Conservation (phyloP, 2,329 filamentous ascomycete genomes). For the Juglanconis oblonga region DNA sequence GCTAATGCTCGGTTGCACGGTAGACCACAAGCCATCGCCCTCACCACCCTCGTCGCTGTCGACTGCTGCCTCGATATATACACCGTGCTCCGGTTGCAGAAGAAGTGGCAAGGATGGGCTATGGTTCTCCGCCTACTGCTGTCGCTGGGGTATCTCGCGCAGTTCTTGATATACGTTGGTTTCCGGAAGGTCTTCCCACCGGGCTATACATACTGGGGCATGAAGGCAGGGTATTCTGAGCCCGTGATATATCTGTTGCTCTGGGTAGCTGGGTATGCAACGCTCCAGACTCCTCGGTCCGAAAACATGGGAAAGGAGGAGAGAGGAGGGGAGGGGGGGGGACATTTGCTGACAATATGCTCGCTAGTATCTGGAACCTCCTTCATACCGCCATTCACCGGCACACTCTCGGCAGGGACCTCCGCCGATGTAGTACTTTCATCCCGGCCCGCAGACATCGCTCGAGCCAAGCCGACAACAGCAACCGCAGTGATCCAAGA, state of each 20-base stretch:
- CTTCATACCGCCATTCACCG: slow-evolving; percentile 10
- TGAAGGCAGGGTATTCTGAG: slow-evolving; percentile 27
- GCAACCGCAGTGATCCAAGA: neutral
- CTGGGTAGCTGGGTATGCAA: slow-evolving; percentile 33
- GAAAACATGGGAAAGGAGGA: too few relatives aligned
- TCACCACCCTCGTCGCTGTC: slow-evolving; percentile 29
- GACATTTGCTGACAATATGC: neutral
- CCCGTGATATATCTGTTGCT: slow-evolving; percentile 35
- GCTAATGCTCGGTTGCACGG: neutral
- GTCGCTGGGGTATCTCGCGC: slow-evolving; percentile 31
- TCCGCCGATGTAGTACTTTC: neutral
- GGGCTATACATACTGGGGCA: slow-evolving; percentile 35
- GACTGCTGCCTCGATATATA: slow-evolving; percentile 36
- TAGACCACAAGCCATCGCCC: slow-evolving; percentile 28
- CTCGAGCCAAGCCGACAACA: neutral
- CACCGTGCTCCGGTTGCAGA: slow-evolving; percentile 30
- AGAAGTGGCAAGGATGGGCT: slow-evolving; percentile 30
- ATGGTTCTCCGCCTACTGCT: slow-evolving; percentile 29
- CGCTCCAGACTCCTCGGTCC: neutral
- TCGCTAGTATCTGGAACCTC: slow-evolving; percentile 7
- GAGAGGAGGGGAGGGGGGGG: too few relatives aligned
- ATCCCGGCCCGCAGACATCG: neutral
- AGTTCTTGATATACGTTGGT: slow-evolving; percentile 34
- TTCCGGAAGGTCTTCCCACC: slow-evolving; percentile 34
- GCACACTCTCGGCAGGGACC: slow-evolving; percentile 3